Percentiles rank a stretch among this genome's conserved stretches.
phyloP scores from a whole-genome alignment of 306 rosid species.

The Pachyrhizus erosus region DNA sequence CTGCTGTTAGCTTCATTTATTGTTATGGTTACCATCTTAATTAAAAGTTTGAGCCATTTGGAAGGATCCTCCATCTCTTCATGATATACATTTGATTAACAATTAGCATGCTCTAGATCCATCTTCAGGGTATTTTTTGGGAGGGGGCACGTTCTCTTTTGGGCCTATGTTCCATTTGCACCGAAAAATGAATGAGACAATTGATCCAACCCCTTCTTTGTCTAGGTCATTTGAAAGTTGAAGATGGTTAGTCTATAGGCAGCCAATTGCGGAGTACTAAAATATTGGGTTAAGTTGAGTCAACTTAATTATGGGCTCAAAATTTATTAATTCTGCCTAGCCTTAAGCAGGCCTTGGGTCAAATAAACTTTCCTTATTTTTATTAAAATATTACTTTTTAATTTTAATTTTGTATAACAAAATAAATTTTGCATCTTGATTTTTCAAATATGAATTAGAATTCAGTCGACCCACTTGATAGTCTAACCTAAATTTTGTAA shows the following conservation, averaged over 20 bases:
- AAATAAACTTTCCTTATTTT: background rate
- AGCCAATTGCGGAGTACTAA: too few relatives aligned
- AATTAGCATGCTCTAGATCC: background rate
- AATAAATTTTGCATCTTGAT: too few relatives aligned
- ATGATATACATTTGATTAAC: background rate
- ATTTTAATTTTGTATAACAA: too few relatives aligned
- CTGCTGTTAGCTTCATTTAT: too few relatives aligned
- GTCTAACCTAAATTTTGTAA: too few relatives aligned
- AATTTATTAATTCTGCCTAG: background rate
- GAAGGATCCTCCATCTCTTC: background rate
- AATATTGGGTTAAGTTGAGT: too few relatives aligned
- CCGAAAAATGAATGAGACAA: background rate
- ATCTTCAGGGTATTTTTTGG: background rate
- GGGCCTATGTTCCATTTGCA: background rate
- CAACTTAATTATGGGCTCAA: background rate
- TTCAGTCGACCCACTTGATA: too few relatives aligned
- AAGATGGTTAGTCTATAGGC: too few relatives aligned
- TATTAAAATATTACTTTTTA: too few relatives aligned
- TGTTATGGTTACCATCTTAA: background rate
- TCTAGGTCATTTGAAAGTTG: too few relatives aligned
- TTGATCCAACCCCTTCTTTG: too few relatives aligned
- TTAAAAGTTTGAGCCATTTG: background rate
- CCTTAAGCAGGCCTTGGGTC: background rate
- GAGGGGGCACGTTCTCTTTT: background rate
- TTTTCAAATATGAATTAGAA: too few relatives aligned